Evolutionary conservation across 805 yeast species (phyloP).

Genomic region (Kazachstania viticola): DNA sequence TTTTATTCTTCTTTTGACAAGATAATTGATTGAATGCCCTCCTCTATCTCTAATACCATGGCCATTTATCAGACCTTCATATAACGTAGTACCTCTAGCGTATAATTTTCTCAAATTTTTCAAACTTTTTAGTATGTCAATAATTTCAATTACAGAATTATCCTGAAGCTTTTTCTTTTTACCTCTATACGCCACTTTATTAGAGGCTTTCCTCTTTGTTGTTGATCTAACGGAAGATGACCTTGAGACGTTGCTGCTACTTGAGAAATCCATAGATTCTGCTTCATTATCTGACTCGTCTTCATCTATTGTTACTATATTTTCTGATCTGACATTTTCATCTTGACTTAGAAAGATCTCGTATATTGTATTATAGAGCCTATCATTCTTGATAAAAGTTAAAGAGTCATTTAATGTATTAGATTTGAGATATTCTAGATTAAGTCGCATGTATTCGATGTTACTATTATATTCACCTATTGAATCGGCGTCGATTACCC

Average conservation of each 20-base stretch:
- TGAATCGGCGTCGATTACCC: constrained; percentile 10
- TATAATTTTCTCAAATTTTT: constrained; percentile 10
- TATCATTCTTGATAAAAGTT: constrained; percentile 5
- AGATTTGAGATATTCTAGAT: constrained; percentile 8
- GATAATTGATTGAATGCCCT: constrained; percentile 17
- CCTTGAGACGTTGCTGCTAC: background rate
- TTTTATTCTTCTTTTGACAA: constrained; percentile 13
- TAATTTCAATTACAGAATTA: constrained; percentile 1
- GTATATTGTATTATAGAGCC: constrained; percentile 4
- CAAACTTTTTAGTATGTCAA: constrained; percentile 11
- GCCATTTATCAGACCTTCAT: constrained; percentile 17
- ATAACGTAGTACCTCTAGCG: constrained; percentile 13
- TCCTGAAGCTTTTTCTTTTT: constrained; percentile 1
- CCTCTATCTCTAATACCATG: constrained; percentile 24
- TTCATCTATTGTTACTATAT: too few species aligned
- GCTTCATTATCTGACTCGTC: background rate
- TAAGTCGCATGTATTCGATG: constrained; percentile 8
- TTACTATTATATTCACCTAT: constrained; percentile 3
- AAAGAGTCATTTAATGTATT: constrained; percentile 4
- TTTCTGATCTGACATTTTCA: too few species aligned
- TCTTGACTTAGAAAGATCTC: constrained; percentile 8
- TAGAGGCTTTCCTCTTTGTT: background rate
- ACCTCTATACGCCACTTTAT: background rate
- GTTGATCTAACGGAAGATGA: background rate
- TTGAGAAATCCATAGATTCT: background rate